Conservation (phyloP, 2,329 filamentous ascomycete genomes). For the Aspergillus sergii region DNA sequence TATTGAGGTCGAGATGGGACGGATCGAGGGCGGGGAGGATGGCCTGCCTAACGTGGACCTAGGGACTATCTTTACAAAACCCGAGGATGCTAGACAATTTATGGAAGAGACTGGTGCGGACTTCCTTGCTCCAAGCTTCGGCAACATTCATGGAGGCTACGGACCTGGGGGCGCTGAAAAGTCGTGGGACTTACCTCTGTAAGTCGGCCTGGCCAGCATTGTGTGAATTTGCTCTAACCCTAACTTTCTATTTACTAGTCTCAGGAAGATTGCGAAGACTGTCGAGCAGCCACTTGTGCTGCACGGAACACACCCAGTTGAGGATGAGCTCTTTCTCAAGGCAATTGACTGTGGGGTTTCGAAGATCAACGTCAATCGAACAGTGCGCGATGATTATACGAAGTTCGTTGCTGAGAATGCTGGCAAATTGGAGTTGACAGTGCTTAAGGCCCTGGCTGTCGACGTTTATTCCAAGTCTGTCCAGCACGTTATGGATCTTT, state of each 20-base stretch:
- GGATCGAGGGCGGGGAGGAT: slow-evolving; percentile 71
- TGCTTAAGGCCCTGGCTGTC: slow-evolving; percentile 14
- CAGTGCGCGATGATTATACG: slow-evolving; percentile 28
- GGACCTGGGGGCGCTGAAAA: slow-evolving; percentile 27
- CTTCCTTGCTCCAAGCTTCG: slow-evolving; percentile 62
- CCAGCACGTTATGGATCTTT: slow-evolving; percentile 17
- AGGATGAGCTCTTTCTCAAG: slow-evolving; percentile 21
- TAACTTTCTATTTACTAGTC: not conserved
- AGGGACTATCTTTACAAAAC: slow-evolving; percentile 63
- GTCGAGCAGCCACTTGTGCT: slow-evolving; percentile 13
- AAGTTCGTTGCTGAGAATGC: slow-evolving; percentile 21
- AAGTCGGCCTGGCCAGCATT: rapidly evolving
- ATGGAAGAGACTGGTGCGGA: slow-evolving; percentile 65
- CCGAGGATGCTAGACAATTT: slow-evolving; percentile 67
- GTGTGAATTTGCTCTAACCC: not conserved
- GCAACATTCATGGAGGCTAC: slow-evolving; percentile 21
- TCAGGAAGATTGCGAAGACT: not conserved
- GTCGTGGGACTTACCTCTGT: slow-evolving; percentile 9
- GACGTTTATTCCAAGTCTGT: slow-evolving; percentile 17
- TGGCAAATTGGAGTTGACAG: slow-evolving; percentile 15
- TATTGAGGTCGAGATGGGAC: slow-evolving; percentile 67
- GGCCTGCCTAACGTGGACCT: slow-evolving; percentile 67
- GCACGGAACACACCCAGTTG: slow-evolving; percentile 28
- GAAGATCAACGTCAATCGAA: slow-evolving; percentile 29
- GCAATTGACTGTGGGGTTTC: slow-evolving; percentile 20